phyloP scores from a whole-genome alignment of 192 early-diverging fungal genomes.

The Rhizophagus sp. region DNA sequence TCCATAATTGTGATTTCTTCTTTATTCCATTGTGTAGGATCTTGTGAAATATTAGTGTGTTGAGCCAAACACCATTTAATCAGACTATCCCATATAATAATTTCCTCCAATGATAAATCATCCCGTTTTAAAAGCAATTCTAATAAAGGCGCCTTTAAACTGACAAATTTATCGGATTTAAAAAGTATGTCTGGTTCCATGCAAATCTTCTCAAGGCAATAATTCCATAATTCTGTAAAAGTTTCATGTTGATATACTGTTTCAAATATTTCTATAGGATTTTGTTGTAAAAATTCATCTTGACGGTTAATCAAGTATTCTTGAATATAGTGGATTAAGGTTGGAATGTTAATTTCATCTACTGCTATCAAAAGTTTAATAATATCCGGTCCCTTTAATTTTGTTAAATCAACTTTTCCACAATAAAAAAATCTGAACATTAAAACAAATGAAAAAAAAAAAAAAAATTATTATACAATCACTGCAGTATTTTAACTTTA shows the following conservation, averaged over 20 bases:
- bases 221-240: neutral
- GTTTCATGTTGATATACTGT: neutral
- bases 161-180: neutral
- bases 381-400: neutral
- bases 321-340: neutral
- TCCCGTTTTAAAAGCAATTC: neutral
- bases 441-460: too few relatives aligned
- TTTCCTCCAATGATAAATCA: neutral
- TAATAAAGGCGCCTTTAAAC: neutral
- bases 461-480: too few relatives aligned
- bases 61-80: neutral
- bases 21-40: neutral
- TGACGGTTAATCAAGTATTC: neutral
- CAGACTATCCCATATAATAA: neutral
- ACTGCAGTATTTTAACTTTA: too few relatives aligned
- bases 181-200: neutral
- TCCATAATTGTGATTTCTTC: neutral
- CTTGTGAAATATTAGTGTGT: neutral
- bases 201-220: neutral
- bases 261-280: neutral
- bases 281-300: neutral
- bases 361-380: neutral
- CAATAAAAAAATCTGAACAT: neutral
- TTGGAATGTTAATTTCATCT: neutral
- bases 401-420: neutral